Percentiles rank a stretch among this genome's conserved stretches.
phyloP scores from a whole-genome alignment of 2,329 filamentous ascomycete genomes.

The Aspergillus sp. region DNA sequence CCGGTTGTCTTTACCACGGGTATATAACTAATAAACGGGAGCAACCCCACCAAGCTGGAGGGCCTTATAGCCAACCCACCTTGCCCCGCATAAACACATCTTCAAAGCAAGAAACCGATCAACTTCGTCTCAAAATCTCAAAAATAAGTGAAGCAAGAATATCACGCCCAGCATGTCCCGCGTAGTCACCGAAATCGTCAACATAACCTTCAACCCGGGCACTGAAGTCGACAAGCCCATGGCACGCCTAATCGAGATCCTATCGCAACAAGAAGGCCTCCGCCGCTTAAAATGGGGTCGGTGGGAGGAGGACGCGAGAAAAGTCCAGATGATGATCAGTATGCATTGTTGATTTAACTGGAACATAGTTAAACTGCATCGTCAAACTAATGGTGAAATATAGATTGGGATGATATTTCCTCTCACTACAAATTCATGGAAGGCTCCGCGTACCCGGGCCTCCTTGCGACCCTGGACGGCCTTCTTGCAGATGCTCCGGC shows the following conservation, averaged over 20 bases:
- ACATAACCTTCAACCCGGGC: background rate
- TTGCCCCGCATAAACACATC: background rate
- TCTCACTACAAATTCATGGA: background rate
- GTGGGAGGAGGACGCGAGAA: slow-evolving; percentile 3
- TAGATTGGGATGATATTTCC: slow-evolving; percentile 2
- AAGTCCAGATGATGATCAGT: slow-evolving; percentile 7
- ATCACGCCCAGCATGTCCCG: background rate
- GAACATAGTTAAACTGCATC: too few species aligned
- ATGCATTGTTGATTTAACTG: background rate
- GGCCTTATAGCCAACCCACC: too few species aligned
- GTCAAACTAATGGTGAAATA: background rate
- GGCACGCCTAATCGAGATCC: background rate
- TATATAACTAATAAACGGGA: too few species aligned
- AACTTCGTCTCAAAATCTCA: background rate
- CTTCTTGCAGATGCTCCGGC: background rate
- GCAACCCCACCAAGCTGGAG: too few species aligned
- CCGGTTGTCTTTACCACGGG: too few species aligned
- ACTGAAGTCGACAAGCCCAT: background rate
- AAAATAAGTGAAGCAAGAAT: background rate
- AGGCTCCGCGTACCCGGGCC: background rate
- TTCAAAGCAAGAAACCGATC: background rate
- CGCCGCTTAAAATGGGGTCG: slow-evolving; percentile 3
- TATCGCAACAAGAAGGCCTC: background rate
- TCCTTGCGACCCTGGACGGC: background rate
- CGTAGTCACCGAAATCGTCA: slow-evolving; percentile 2